Base-by-base conservation (phyloP, 345 rosid genomes). In the Brassica juncea region DNA sequence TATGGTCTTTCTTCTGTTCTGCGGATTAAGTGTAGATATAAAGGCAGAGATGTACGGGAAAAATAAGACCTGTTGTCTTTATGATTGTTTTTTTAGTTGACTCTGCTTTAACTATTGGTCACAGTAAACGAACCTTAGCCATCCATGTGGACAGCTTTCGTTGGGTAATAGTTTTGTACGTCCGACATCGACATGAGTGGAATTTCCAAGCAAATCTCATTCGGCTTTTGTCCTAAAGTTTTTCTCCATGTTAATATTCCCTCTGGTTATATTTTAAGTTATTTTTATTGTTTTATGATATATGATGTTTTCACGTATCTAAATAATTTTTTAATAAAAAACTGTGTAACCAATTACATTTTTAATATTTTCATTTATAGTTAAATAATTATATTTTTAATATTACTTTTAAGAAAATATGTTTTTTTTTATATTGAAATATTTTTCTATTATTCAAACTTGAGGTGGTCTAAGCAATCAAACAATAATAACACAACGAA, bases 151-250 rank as follows among this genome's bases (percentile, higher is more conserved):
- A 15, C 1, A 4, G 4, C 16, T 35, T 1, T 2, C 28, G 52
- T 23, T 76, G 58, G 61, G 8, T 3, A 2, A 6, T 28, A 6
- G 30, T 8, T 44, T 1, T 72, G 52, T 73, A 42, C 68, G 2
- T 37, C 77, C 82, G 55, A 66, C 82, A 65, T 57, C 82, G 55
- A 66, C 82, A 65, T 57, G 15, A 42, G 27, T 28, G 49, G 49
- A 57, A 34, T 39, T 78, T 58, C 77, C 47, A n/a, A 71, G 76
- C 37, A 78, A 78, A 47, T 66, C 8, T 64, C 28, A 8, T 68
- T 44, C 19, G 27, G 31, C 2, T 9, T 64, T 12, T 52, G 65
- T 7, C 11, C 15, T 16, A 66, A 47, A 2, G 25, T 64, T 15
- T 25, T 19, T 62, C 9, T 14, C 39, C 55, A 6, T 25, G 9